phyloP scores from a whole-genome alignment of 2,329 filamentous ascomycete species.

The Exserohilum rostratum region DNA sequence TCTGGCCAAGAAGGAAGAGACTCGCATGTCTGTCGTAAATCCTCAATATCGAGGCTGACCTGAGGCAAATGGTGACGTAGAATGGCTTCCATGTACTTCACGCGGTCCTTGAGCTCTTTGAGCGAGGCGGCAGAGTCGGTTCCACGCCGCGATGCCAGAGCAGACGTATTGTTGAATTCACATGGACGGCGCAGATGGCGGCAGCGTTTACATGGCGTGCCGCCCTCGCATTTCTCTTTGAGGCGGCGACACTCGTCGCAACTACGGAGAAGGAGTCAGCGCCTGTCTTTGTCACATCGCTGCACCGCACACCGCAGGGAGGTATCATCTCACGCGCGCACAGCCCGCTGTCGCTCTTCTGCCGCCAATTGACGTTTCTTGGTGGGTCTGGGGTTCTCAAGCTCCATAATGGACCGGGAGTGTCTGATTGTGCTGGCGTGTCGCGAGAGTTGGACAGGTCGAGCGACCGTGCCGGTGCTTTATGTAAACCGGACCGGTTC shows the following conservation, averaged over 20 bases:
- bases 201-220: constrained; percentile 61
- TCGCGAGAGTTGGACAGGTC: not conserved
- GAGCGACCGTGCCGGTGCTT: not conserved
- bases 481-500: not conserved
- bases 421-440: not conserved
- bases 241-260: constrained; percentile 62
- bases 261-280: constrained; percentile 38
- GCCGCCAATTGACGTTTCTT: constrained; percentile 17
- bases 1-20: constrained; percentile 4
- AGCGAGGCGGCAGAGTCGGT: not conserved
- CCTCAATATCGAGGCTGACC: constrained; percentile 8
- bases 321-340: constrained; percentile 18
- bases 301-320: not conserved
- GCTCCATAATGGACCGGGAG: constrained; percentile 8
- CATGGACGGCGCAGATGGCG: constrained; percentile 59
- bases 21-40: constrained; percentile 12
- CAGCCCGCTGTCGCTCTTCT: constrained; percentile 19
- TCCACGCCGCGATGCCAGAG: constrained; percentile 2
- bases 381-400: constrained; percentile 14
- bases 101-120: constrained; percentile 14
- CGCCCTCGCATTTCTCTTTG: constrained; percentile 64
- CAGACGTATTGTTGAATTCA: constrained; percentile 17
- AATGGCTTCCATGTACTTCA: constrained; percentile 10
- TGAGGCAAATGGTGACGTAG: constrained; percentile 12
- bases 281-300: not conserved